phyloP scores from a whole-genome alignment of 177 flowering plant genomes.

The Telopea speciosissima region DNA sequence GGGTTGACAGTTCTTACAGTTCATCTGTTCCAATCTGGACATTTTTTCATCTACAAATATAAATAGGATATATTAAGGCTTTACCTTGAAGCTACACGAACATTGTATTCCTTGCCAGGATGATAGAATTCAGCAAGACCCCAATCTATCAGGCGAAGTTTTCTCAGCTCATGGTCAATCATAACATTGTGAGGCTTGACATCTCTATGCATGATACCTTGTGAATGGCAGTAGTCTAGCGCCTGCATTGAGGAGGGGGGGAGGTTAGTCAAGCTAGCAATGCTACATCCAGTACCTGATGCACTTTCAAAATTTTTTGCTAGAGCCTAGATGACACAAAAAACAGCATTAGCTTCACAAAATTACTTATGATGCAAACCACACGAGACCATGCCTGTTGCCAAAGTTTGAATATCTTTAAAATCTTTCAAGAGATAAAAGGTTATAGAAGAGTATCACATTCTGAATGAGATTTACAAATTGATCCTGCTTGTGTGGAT shows the following conservation, averaged over 20 bases:
- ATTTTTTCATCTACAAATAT: no score
- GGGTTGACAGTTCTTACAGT: no score
- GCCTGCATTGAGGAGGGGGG: constrained; percentile 28
- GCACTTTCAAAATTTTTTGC: neutral
- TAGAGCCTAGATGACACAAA: neutral
- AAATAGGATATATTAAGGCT: neutral
- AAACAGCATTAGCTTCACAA: neutral
- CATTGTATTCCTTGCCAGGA: constrained; percentile 56
- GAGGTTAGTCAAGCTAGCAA: neutral
- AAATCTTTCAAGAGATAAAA: no score
- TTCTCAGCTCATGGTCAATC: constrained; percentile 54
- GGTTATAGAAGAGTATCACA: no score
- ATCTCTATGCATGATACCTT: constrained; percentile 60
- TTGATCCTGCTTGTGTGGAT: no score
- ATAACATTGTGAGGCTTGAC: constrained; percentile 64
- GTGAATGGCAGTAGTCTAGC: constrained; percentile 54
- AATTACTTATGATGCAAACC: no score
- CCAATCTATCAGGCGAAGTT: constrained; percentile 57
- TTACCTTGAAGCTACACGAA: constrained; percentile 57
- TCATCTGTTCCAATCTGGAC: no score
- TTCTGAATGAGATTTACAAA: no score
- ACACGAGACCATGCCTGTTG: no score
- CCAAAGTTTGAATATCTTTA: no score
- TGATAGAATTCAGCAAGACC: constrained; percentile 59
- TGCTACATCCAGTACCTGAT: neutral